These are phyloP conservation scores for Fusarium sp. DNA, from an alignment of 2,329 filamentous ascomycete genomes.

Conservation along the genomic window DNA sequence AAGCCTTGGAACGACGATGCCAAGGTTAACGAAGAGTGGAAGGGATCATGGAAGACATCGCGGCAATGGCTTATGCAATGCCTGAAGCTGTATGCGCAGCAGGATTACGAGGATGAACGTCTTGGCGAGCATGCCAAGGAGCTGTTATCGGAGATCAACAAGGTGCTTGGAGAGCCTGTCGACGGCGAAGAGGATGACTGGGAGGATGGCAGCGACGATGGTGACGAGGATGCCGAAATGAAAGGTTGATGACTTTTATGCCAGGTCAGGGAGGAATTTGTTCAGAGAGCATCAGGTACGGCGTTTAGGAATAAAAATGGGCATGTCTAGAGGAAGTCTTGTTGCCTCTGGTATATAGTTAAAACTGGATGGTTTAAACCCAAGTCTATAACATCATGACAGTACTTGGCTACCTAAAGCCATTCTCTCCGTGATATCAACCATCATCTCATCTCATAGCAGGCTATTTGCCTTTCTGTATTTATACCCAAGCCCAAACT, in stretches of 20 bases:
- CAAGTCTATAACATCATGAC: conserved; percentile 38
- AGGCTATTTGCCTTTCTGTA: conserved; percentile 32
- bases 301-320: conserved; percentile 47
- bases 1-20: conserved; percentile 50
- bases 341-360: conserved; percentile 40
- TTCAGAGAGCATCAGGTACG: conserved; percentile 42
- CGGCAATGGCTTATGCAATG: conserved; percentile 87
- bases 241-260: conserved; percentile 52
- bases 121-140: conserved; percentile 81
- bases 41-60: conserved; percentile 77
- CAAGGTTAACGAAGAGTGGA: conserved; percentile 64
- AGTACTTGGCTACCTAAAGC: background rate
- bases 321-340: conserved; percentile 40
- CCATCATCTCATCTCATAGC: conserved; percentile 25
- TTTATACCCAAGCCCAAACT: conserved; percentile 46
- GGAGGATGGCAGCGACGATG: conserved; percentile 66
- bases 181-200: conserved; percentile 69
- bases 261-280: conserved; percentile 32
- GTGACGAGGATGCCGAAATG: conserved; percentile 70
- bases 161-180: conserved; percentile 72
- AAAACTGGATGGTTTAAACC: conserved; percentile 34
- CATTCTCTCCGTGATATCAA: conserved; percentile 12
- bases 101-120: conserved; percentile 88
- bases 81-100: conserved; percentile 79
- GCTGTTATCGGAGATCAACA: conserved; percentile 73